phyloP scores from a whole-genome alignment of 2,329 filamentous ascomycete species.

The Scorias spongiosa region DNA sequence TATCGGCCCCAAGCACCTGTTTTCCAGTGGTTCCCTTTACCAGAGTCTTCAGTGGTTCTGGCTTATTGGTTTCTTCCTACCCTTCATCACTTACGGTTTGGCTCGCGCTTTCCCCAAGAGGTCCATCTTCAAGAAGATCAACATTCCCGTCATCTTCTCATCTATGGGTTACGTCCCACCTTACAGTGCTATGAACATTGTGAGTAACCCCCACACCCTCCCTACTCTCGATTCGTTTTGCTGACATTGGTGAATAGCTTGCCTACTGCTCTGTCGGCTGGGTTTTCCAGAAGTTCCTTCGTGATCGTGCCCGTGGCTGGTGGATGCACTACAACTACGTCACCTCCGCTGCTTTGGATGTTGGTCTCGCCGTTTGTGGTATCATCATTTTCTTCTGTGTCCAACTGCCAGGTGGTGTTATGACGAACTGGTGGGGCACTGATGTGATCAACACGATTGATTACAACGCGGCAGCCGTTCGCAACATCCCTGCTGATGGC shows the following conservation, averaged over 20 bases:
- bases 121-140: constrained; percentile 8
- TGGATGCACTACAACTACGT: constrained; percentile 92
- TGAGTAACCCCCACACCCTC: constrained; percentile 1
- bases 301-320: constrained; percentile 55
- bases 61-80: constrained; percentile 57
- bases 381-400: constrained; percentile 81
- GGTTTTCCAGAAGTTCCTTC: constrained; percentile 65
- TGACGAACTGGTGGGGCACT: constrained; percentile 48
- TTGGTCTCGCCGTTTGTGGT: constrained; percentile 66
- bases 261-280: constrained; percentile 79
- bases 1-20: constrained; percentile 11
- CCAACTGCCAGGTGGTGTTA: constrained; percentile 59
- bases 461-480: constrained; percentile 4
- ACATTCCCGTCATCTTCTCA: constrained; percentile 58
- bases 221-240: background rate
- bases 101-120: constrained; percentile 8
- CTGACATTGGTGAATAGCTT: constrained; percentile 38
- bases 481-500: constrained; percentile 40
- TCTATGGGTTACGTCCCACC: constrained; percentile 76
- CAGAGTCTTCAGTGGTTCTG: constrained; percentile 69
- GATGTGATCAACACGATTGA: constrained; percentile 7
- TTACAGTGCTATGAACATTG: constrained; percentile 54
- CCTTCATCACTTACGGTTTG: constrained; percentile 59
- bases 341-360: constrained; percentile 67
- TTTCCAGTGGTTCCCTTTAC: constrained; percentile 58